A percentile compares a stretch with the other conserved stretches of the same genome.
Conservation (phyloP, 306 rosid species). For the Quercus suber region DNA sequence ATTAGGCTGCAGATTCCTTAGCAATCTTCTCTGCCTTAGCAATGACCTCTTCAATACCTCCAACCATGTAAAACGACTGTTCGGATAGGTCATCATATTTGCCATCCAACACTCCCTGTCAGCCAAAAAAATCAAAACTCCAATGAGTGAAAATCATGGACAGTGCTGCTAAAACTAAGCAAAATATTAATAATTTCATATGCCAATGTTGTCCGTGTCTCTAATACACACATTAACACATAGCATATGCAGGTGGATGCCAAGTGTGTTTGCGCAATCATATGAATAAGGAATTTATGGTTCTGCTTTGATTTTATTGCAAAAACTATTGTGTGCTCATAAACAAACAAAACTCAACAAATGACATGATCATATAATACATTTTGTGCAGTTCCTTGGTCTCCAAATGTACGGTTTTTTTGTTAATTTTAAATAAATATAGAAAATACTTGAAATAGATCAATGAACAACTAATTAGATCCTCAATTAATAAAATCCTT, state of each 20-base stretch:
- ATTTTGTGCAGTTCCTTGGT: background rate
- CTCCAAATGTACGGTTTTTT: background rate
- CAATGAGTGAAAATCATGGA: constrained; percentile 4
- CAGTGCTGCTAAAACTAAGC: background rate
- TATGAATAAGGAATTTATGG: background rate
- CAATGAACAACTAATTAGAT: background rate
- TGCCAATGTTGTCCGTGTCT: background rate
- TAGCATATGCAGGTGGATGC: background rate
- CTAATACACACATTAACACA: background rate
- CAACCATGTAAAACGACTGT: constrained; percentile 97
- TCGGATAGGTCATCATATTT: constrained; percentile 90
- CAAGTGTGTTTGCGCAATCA: background rate
- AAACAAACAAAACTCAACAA: background rate
- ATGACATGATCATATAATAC: background rate
- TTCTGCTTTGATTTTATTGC: no score
- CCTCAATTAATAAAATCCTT: background rate
- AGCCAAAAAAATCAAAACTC: constrained; percentile 4
- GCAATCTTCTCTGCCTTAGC: constrained; percentile 98
- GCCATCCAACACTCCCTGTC: constrained; percentile 95
- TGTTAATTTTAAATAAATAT: background rate
- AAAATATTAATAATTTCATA: background rate
- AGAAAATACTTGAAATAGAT: background rate
- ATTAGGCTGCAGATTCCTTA: constrained; percentile 71
- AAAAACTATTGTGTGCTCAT: no score
- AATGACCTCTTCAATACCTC: constrained; percentile 93